A percentile compares a stretch with the other conserved stretches of the same genome.
phyloP scores from a whole-genome alignment of 164 flowering plant genomes.

The Vitis riparia region DNA sequence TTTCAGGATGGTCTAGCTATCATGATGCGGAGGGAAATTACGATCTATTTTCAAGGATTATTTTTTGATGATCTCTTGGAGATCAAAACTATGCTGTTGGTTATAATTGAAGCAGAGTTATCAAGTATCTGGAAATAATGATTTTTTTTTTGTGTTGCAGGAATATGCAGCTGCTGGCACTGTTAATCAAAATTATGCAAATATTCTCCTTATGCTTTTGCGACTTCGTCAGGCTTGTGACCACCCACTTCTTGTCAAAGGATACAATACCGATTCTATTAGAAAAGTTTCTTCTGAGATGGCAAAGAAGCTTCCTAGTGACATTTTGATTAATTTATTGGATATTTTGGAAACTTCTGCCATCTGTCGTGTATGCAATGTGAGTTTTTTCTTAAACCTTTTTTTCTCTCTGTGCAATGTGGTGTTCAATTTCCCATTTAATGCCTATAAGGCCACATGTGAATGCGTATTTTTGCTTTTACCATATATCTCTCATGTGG shows the following conservation, averaged over 20 bases:
- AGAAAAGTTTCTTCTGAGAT: constrained; percentile 54
- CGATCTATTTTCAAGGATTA: not conserved
- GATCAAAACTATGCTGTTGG: not conserved
- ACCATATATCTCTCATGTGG: too few species aligned
- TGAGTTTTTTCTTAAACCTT: constrained; percentile 30
- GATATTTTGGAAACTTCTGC: constrained; percentile 54
- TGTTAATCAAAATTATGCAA: constrained; percentile 87
- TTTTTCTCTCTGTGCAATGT: not conserved
- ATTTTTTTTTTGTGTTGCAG: constrained; percentile 38
- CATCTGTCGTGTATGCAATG: constrained; percentile 67
- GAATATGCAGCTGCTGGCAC: constrained; percentile 97
- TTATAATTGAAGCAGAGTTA: too few species aligned
- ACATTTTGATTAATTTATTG: constrained; percentile 47
- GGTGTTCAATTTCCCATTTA: not conserved
- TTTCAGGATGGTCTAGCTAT: too few species aligned
- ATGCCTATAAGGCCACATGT: too few species aligned
- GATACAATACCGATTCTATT: constrained; percentile 48
- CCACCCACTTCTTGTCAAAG: constrained; percentile 88
- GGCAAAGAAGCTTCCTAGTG: constrained; percentile 68
- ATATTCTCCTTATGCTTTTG: constrained; percentile 87
- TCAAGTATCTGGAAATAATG: too few species aligned
- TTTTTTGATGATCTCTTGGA: not conserved
- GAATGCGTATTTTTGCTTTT: too few species aligned
- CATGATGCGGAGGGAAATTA: not conserved
- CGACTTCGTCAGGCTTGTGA: constrained; percentile 98